phyloP scores from a whole-genome alignment of 179 eudicot genomes.

The Drosera spatulata region DNA sequence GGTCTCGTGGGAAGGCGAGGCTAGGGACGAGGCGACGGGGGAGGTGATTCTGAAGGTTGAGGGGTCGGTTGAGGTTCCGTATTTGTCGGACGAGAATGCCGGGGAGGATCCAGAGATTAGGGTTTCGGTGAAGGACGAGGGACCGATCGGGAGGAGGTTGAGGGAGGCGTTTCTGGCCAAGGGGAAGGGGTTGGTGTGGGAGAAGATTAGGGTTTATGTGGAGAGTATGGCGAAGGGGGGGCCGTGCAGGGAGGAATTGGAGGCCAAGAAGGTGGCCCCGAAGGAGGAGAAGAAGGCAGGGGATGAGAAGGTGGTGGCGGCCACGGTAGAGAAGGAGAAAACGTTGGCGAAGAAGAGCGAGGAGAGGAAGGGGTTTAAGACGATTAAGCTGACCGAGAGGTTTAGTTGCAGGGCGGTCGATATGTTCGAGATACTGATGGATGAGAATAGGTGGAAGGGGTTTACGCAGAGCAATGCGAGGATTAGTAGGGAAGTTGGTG shows the following conservation, averaged over 20 bases:
- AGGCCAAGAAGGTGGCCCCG: constrained; percentile 43
- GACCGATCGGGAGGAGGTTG: constrained; percentile 44
- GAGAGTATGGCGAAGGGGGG: constrained; percentile 80
- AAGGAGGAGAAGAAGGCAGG: constrained; percentile 5
- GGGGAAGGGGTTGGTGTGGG: constrained; percentile 49
- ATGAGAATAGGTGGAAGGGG: constrained; percentile 98
- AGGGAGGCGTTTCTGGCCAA: constrained; percentile 53
- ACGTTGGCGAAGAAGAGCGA: constrained; percentile 36
- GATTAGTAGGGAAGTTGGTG: constrained; percentile 89
- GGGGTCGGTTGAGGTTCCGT: constrained; percentile 67
- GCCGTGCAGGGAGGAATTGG: constrained; percentile 70
- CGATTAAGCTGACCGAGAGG: constrained; percentile 70
- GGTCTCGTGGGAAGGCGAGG: constrained; percentile 55
- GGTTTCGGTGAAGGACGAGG: constrained; percentile 53
- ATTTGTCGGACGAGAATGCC: constrained; percentile 79
- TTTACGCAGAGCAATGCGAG: constrained; percentile 88
- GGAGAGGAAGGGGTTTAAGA: constrained; percentile 74
- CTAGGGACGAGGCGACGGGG: constrained; percentile 27
- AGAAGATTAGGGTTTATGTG: constrained; percentile 57
- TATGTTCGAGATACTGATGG: constrained; percentile 87
- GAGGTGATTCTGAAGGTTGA: constrained; percentile 14
- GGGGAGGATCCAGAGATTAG: constrained; percentile 78
- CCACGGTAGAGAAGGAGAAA: constrained; percentile 11
- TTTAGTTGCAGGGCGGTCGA: constrained; percentile 70
- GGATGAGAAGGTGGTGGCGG: constrained; percentile 2